Conservation (phyloP, 495 filamentous ascomycete species). For the Oleoguttula mirabilis region DNA sequence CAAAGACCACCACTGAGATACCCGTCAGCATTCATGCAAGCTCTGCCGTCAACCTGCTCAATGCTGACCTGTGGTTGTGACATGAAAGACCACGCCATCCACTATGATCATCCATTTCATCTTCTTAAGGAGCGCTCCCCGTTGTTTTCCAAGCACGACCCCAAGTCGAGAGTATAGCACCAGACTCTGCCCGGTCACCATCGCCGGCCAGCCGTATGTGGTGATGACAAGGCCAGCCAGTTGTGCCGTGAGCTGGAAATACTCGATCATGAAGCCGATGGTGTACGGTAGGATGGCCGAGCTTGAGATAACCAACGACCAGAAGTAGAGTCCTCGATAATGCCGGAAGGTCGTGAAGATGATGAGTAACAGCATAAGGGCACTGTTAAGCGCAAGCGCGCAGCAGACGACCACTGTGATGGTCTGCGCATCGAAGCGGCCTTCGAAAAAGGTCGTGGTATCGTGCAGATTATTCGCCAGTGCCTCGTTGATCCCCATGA, state of each 20-base stretch:
- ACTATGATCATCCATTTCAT: not conserved
- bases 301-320: not conserved
- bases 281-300: not conserved
- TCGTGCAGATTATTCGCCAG: no score
- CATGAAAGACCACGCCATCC: not conserved
- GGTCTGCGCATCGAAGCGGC: no score
- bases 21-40: no score
- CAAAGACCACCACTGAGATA: not conserved
- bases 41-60: no score
- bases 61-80: not conserved
- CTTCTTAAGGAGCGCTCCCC: not conserved
- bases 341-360: no score
- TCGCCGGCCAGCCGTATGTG: slow-evolving; percentile 16
- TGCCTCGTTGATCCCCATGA: no score
- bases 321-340: not conserved
- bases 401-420: no score
- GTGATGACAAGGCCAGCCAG: not conserved
- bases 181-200: slow-evolving; percentile 24
- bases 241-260: not conserved
- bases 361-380: no score
- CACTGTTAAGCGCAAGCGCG: no score
- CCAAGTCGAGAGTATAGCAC: slow-evolving; percentile 21
- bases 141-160: not conserved
- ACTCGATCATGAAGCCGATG: not conserved
- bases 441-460: no score